A percentile compares a stretch with the other conserved stretches of the same genome.
Conservation (phyloP, 2,329 filamentous ascomycete species). For the Aureobasidium mangrovei region DNA sequence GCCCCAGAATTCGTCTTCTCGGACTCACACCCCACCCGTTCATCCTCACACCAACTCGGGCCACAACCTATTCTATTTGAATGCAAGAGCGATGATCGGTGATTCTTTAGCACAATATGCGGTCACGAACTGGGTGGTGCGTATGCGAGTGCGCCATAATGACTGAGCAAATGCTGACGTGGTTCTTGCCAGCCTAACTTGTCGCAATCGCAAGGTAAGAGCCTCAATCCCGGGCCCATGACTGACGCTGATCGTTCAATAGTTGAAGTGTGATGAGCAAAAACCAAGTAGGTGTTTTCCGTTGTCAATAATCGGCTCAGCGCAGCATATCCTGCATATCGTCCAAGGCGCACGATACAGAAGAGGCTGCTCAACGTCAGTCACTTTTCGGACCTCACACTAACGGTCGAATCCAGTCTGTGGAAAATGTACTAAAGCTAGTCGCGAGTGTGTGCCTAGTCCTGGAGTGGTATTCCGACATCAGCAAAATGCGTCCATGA, state of each 20-base stretch:
- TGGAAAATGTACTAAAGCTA: constrained; percentile 52
- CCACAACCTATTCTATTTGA: neutral
- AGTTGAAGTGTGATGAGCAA: constrained; percentile 58
- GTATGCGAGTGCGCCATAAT: constrained; percentile 3
- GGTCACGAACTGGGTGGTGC: constrained; percentile 29
- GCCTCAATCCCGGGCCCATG: neutral
- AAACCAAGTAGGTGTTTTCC: constrained; percentile 36
- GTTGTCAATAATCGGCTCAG: neutral
- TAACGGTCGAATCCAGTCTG: constrained; percentile 28
- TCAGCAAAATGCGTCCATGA: constrained; percentile 62
- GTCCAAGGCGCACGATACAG: too few species aligned
- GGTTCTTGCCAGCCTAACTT: constrained; percentile 22
- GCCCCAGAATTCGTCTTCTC: neutral
- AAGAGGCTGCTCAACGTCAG: too few species aligned
- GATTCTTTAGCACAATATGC: constrained; percentile 7
- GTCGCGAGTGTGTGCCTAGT: constrained; percentile 51
- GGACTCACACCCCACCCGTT: neutral
- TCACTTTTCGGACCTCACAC: too few species aligned
- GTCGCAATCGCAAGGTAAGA: constrained; percentile 26
- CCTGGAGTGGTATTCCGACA: constrained; percentile 58
- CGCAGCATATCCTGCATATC: too few species aligned
- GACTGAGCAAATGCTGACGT: constrained; percentile 2
- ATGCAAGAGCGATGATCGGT: neutral
- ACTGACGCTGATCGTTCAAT: constrained; percentile 10
- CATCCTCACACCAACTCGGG: neutral